These are phyloP conservation scores for Meyerozyma sp. DNA, from an alignment of 1,139 yeast genomes.

Conservation along the genomic window DNA sequence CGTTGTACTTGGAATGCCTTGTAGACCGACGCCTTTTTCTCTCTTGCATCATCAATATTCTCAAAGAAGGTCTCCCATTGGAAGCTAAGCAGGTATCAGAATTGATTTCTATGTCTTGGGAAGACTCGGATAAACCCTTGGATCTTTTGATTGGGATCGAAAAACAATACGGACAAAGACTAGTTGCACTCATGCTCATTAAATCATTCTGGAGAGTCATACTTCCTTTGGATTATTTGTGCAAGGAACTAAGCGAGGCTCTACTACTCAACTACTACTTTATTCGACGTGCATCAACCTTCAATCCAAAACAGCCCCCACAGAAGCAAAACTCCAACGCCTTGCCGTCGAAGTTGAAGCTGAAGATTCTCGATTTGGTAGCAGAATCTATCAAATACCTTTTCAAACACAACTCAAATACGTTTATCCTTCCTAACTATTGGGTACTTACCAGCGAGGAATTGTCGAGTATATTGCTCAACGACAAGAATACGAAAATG, in stretches of 20 bases:
- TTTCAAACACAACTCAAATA: conserved; percentile 58
- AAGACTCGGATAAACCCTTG: conserved; percentile 8
- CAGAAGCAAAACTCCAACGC: conserved; percentile 1
- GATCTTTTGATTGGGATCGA: conserved; percentile 15
- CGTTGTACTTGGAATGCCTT: conserved; percentile 63
- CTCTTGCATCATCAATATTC: conserved; percentile 54
- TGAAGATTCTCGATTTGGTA: conserved; percentile 20
- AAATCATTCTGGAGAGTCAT: conserved; percentile 72
- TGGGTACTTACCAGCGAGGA: conserved; percentile 61
- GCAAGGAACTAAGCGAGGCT: conserved; percentile 57
- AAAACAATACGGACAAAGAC: conserved; percentile 32
- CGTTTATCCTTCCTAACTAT: conserved; percentile 69
- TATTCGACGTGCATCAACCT: conserved; percentile 22
- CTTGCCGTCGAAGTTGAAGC: conserved; percentile 14
- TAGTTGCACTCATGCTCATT: conserved; percentile 48
- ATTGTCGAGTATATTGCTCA: conserved; percentile 25
- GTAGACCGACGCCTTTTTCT: conserved; percentile 60
- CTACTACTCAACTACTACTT: conserved; percentile 38
- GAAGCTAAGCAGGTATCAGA: conserved; percentile 19
- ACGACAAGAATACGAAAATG: conserved; percentile 28
- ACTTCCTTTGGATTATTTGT: conserved; percentile 45
- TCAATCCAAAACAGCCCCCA: conserved; percentile 3
- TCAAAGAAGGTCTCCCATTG: conserved; percentile 50
- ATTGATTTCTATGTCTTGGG: conserved; percentile 8
- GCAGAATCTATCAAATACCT: conserved; percentile 37